Conservation (phyloP, 1,284 basidiomycete species). For the Heliocybe sulcata region DNA sequence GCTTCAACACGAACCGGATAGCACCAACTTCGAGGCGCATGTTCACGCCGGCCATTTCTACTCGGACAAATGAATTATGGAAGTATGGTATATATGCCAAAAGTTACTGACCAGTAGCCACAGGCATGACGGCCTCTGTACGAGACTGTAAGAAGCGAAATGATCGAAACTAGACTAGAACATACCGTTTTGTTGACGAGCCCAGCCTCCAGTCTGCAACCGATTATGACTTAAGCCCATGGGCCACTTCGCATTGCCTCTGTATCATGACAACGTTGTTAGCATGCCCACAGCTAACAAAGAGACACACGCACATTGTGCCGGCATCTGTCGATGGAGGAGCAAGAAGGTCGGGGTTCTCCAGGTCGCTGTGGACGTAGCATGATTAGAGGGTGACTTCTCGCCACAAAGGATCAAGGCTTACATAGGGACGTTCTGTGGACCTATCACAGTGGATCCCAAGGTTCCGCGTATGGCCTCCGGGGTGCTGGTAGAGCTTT, state of each 20-base stretch:
- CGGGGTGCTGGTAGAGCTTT: slow-evolving; percentile 20
- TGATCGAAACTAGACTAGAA: slow-evolving; percentile 6
- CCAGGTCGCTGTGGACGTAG: slow-evolving; percentile 22
- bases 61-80: not conserved
- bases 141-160: not conserved
- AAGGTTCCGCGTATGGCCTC: slow-evolving; percentile 29
- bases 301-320: slow-evolving; percentile 35
- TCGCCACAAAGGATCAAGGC: not conserved
- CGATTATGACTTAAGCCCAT: slow-evolving; percentile 65
- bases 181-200: slow-evolving; percentile 59
- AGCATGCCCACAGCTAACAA: slow-evolving; percentile 2
- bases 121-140: slow-evolving; percentile 48
- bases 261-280: slow-evolving; percentile 15
- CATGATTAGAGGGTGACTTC: not conserved
- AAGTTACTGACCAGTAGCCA: slow-evolving; percentile 41
- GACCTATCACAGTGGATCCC: slow-evolving; percentile 38
- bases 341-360: slow-evolving; percentile 58
- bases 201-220: slow-evolving; percentile 68
- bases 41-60: slow-evolving; percentile 60
- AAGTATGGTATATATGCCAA: slow-evolving; percentile 2
- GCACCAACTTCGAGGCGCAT: slow-evolving; percentile 64
- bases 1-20: slow-evolving; percentile 36
- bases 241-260: slow-evolving; percentile 64
- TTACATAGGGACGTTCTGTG: slow-evolving; percentile 34
- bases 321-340: slow-evolving; percentile 65